Evolutionary conservation across 441 rosid genomes (phyloP), one percentile per base, ranked within the genome.

Genomic region (Monsonia emarginata): DNA sequence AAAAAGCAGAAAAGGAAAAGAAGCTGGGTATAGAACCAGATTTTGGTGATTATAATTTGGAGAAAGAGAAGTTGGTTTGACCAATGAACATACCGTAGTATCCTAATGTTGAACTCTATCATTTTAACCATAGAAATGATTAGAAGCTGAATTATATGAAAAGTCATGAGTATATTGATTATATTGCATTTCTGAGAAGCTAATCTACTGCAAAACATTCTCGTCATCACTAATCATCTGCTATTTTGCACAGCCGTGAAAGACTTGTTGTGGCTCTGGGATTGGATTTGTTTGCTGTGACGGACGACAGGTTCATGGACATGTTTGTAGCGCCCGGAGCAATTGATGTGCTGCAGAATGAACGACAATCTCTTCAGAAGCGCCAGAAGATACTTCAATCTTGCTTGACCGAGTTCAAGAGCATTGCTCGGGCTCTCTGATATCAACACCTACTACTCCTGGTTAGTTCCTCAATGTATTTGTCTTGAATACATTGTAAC

Each of bases 301-400:
- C 79, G 40, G 97, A 90, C 30, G 98, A 86, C 44, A 88, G 77
- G 75, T 93, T 93, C 83, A 88, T 86, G 97, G 97, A 93, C 81
- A 85, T 93, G 91, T 93, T 90, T 61, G 89, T 84, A 25, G 92
- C 93, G n/a, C 97, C 98, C 9, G 96, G 88, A 32, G 97, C 97
- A 18, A 82, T 90, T 61, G 95, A 88, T 28, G 78, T 80, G 30
- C 81, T 90, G 59, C 84, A 85, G 61, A 78, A 81, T 24, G 92
- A 90, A 77, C 70, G 85, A 2, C 89, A 86, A 69, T 82, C 84
- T 25, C 89, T 93, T 31, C 86, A 86, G 76, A 88, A 88, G 52
- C 95, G 97, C 0, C 94, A 88, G 73, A 90, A 85, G 77, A 84
- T 82, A 48, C 98, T 90, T 34, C 89, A 87, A 5, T 84, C 95